Evolutionary conservation across 1,284 basidiomycete species (phyloP).

Genomic region (Boletus smithii): DNA sequence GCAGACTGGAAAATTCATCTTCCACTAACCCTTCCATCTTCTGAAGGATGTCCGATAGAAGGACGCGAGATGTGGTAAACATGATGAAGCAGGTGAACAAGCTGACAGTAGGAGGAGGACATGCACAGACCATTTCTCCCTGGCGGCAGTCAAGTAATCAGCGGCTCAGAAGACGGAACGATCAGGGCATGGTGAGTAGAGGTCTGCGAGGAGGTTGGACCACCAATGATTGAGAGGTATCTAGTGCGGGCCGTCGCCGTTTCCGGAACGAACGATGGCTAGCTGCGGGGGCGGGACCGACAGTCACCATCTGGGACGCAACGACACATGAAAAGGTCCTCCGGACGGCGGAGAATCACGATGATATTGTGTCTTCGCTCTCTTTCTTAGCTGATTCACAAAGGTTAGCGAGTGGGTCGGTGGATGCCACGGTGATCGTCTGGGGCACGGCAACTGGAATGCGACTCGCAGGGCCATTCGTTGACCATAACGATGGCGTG

Average conservation of each 20-base stretch:
- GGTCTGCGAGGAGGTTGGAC: no score
- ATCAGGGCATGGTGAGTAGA: not conserved
- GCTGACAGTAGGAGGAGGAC: not conserved
- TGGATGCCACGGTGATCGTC: conserved; percentile 18
- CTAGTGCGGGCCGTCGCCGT: not conserved
- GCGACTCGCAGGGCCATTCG: not conserved
- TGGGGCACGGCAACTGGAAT: conserved; percentile 1
- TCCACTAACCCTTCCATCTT: not conserved
- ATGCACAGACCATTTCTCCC: not conserved
- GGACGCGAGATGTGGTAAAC: not conserved
- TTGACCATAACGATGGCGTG: not conserved
- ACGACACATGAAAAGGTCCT: not conserved
- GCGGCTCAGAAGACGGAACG: not conserved
- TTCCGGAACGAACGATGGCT: not conserved
- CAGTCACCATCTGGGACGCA: not conserved
- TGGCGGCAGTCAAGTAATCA: not conserved
- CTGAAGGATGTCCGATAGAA: not conserved
- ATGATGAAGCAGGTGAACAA: not conserved
- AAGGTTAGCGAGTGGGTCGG: not conserved
- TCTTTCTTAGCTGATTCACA: not conserved
- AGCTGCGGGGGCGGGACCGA: not conserved
- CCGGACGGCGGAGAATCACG: not conserved
- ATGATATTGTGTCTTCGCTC: not conserved
- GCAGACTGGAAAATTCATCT: no score
- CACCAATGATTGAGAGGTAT: not conserved